phyloP scores from a whole-genome alignment of 257 asterid genomes.

The Gardenia jasminoides region DNA sequence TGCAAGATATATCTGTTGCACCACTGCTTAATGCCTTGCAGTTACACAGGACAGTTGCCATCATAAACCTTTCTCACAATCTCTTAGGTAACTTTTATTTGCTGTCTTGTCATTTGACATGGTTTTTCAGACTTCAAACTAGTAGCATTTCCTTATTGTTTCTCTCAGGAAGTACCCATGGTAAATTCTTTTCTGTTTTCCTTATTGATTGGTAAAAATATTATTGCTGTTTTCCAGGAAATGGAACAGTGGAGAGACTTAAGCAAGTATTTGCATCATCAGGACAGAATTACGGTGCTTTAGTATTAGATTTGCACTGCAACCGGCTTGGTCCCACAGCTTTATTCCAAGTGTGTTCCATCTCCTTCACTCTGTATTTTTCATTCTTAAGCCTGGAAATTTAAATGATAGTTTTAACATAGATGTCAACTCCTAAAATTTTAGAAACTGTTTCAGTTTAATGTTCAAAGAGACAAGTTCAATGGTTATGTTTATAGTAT shows the following conservation, averaged over 20 bases:
- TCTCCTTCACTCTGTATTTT: background rate
- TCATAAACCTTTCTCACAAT: constrained; percentile 91
- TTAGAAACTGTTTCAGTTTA: background rate
- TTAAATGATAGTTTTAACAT: background rate
- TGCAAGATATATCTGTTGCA: constrained; percentile 73
- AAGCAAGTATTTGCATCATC: constrained; percentile 69
- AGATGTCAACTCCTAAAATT: background rate
- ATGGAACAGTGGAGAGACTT: constrained; percentile 74
- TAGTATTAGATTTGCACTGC: constrained; percentile 73
- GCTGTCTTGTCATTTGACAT: background rate
- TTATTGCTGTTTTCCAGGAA: constrained; percentile 49
- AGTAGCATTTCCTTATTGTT: constrained; percentile 14
- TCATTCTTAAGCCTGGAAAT: background rate
- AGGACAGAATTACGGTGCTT: constrained; percentile 74
- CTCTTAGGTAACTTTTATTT: constrained; percentile 52
- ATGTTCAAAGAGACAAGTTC: background rate
- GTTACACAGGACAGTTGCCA: constrained; percentile 73
- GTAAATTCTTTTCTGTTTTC: constrained; percentile 21
- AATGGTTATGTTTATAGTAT: background rate
- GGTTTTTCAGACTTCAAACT: background rate
- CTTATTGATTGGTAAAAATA: constrained; percentile 4
- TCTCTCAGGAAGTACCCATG: constrained; percentile 9
- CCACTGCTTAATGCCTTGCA: constrained; percentile 81
- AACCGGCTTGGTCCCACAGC: constrained; percentile 86
- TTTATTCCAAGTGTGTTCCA: constrained; percentile 60